Conservation (phyloP, 345 rosid genomes). For the Stellera chamaejasme region DNA sequence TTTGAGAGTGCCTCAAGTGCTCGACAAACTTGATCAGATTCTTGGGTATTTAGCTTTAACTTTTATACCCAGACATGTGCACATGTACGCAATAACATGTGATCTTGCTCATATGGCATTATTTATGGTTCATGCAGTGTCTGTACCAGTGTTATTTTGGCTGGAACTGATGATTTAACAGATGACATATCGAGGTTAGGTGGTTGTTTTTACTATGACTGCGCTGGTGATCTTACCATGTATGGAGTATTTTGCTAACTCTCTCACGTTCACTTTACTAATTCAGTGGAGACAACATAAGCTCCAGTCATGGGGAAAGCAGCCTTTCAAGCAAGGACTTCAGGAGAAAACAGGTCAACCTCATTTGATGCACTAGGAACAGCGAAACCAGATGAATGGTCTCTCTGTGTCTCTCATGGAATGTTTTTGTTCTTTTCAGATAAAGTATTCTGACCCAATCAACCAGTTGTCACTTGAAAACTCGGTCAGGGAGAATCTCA, state of each 20-base stretch:
- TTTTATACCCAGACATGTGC: neutral
- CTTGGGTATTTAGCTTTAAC: conserved; percentile 43
- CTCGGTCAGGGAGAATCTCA: conserved; percentile 77
- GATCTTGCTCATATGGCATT: too few species aligned
- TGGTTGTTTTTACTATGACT: neutral
- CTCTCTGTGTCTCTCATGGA: neutral
- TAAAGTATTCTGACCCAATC: conserved; percentile 75
- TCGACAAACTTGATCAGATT: conserved; percentile 87
- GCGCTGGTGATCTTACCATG: neutral
- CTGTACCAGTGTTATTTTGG: conserved; percentile 82
- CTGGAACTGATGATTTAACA: conserved; percentile 50
- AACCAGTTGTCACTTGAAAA: conserved; percentile 72
- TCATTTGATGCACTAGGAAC: neutral
- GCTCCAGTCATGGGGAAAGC: conserved; percentile 60
- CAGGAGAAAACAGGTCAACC: conserved; percentile 69
- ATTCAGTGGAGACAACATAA: conserved; percentile 56
- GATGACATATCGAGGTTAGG: conserved; percentile 85
- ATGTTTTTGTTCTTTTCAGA: conserved; percentile 27
- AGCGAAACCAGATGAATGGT: neutral
- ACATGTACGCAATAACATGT: too few species aligned
- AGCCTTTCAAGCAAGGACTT: conserved; percentile 67
- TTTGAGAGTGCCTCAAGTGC: conserved; percentile 84
- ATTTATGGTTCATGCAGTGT: conserved; percentile 33
- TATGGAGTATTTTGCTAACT: neutral
- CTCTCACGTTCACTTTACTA: neutral